Conservation (phyloP, 352 stramenopile species). For the Pelagophyceae sp. region DNA sequence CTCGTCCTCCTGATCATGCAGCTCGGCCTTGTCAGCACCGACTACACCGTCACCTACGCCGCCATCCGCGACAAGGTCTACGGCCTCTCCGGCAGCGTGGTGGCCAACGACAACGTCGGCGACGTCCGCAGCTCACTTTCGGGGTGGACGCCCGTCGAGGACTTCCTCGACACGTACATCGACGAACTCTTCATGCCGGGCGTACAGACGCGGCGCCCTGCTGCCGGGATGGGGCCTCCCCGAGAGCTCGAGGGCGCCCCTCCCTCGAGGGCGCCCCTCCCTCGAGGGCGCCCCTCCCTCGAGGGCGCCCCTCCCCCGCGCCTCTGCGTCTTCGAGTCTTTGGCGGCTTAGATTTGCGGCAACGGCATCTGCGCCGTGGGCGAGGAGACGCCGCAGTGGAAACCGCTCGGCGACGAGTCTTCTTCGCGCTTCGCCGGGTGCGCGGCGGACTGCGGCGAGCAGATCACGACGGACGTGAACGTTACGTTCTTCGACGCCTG, state of each 20-base stretch:
- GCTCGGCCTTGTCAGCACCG: not conserved
- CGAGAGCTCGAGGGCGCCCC: too few species aligned
- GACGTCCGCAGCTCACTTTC: not conserved
- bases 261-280: too few species aligned
- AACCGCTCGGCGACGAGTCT: not conserved
- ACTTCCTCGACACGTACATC: not conserved
- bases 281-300: too few species aligned
- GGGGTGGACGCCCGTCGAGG: not conserved
- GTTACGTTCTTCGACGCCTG: constrained; percentile 8
- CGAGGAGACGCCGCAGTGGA: not conserved
- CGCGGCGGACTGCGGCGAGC: not conserved
- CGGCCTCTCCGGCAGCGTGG: not conserved
- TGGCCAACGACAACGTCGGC: not conserved
- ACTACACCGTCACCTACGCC: not conserved
- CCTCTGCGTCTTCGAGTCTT: too few species aligned
- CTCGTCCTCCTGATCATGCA: not conserved
- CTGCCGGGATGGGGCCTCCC: too few species aligned
- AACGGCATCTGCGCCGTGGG: not conserved
- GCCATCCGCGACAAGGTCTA: not conserved
- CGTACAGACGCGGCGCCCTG: too few species aligned
- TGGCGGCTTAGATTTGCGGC: not conserved
- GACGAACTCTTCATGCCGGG: too few species aligned
- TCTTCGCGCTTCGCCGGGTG: not conserved
- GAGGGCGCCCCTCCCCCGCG: too few species aligned
- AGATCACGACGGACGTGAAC: not conserved